Evolutionary conservation across 1,284 basidiomycete genomes (phyloP), one percentile per base, ranked within the genome.

Genomic region (Cystobasidium sp.): DNA sequence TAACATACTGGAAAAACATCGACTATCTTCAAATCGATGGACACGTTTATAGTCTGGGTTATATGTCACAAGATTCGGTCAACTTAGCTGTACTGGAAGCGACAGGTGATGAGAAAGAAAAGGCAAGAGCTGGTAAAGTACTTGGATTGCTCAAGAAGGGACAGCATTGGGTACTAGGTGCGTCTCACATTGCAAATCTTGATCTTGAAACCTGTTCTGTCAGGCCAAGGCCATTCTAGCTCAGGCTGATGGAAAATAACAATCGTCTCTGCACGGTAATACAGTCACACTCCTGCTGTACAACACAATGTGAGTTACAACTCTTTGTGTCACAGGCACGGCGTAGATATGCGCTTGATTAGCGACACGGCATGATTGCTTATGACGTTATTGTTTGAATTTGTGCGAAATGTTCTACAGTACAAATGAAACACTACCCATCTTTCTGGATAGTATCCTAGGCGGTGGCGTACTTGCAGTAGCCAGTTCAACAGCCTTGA

Each of bases 151-250:
- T 97, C 82, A 84, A 84, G 65, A 89, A 87, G 79, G 93, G 94
- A 0, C 87, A 93, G 12, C 95, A 97, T 83, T 97, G 95, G 94
- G 93, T 97, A 12, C 87, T 97, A 22, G 93, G 96, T 63, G 91
- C 9, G 70, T 56, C 56, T n/a, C n/a, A n/a, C n/a, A n/a, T n/a
- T n/a, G n/a, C n/a, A n/a, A n/a, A n/a, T n/a, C n/a, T n/a, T n/a
- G n/a, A n/a, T n/a, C n/a, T n/a, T n/a, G n/a, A n/a, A n/a, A n/a
- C n/a, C n/a, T n/a, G n/a, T n/a, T n/a, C n/a, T n/a, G n/a, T n/a
- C n/a, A n/a, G n/a, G n/a, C n/a, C n/a, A n/a, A n/a, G n/a, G n/a
- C n/a, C n/a, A 18, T 14, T 7, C 53, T 18, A 5, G n/a, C 31
- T 1, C 20, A 24, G 53, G n/a, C 31, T 20, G 53, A 20, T 56